Percentiles rank a stretch among this genome's conserved stretches.
Evolutionary conservation across 371 early-diverging fungal genomes (phyloP).

Genomic region (Hamiltosporidium magnivora): DNA sequence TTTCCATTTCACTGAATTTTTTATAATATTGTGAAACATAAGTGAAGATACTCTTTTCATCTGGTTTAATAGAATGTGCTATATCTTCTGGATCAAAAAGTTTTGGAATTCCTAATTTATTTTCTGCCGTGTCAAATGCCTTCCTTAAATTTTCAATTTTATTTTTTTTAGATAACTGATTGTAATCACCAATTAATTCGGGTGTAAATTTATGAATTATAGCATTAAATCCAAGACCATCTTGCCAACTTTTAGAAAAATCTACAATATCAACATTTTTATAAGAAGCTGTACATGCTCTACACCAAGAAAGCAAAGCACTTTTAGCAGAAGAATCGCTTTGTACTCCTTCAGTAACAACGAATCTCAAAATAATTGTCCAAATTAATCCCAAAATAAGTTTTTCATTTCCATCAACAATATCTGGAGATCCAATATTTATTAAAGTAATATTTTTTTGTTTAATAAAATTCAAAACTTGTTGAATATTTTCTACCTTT

Average conservation of each 20-base stretch:
- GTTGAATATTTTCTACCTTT: constrained; percentile 82
- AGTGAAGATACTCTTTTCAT: constrained; percentile 88
- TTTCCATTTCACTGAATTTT: neutral
- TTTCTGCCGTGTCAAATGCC: constrained; percentile 81
- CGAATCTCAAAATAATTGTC: constrained; percentile 83
- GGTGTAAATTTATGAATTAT: constrained; percentile 87
- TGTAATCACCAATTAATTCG: constrained; percentile 69
- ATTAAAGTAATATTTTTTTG: constrained; percentile 68
- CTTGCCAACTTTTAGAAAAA: constrained; percentile 73
- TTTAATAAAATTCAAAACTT: constrained; percentile 74
- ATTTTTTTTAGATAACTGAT: constrained; percentile 64
- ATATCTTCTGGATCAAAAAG: constrained; percentile 84
- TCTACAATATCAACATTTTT: constrained; percentile 67
- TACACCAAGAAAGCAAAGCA: constrained; percentile 83
- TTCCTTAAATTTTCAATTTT: constrained; percentile 63
- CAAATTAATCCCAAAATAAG: constrained; percentile 87
- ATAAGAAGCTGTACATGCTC: constrained; percentile 74
- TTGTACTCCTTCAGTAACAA: constrained; percentile 77
- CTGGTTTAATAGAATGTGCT: constrained; percentile 70
- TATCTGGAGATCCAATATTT: constrained; percentile 80
- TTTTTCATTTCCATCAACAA: constrained; percentile 79
- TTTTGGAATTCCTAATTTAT: constrained; percentile 68
- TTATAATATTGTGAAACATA: constrained; percentile 81
- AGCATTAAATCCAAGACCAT: constrained; percentile 84
- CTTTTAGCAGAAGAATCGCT: constrained; percentile 75